Base-by-base conservation (phyloP, 768 basidiomycete genomes). In the Suillus brevipes region DNA sequence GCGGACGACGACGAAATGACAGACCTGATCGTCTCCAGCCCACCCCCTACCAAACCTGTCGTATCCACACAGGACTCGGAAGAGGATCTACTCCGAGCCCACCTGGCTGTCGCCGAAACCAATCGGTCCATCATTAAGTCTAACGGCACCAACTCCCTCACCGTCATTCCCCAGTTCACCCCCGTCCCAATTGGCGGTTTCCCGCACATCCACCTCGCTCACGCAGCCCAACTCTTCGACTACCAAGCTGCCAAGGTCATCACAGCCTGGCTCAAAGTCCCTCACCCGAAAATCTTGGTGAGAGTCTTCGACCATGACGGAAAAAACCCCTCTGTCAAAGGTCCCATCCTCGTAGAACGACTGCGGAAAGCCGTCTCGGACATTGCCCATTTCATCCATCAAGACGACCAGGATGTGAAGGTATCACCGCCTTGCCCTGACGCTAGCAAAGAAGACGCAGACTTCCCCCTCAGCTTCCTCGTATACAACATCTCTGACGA, bases 271-370 rank as follows among this genome's bases (percentile, higher is more conserved):
- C 23, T 49, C 13, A 45, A 49, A 20, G 60, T 49, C n/a, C 36
- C 40, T 3, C n/a, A 45, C 13, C 60, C 6, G 5, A 61, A 45
- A 3, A 23, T 49, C 20, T 7, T 61, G 0, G 31, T 28, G 38
- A 45, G 42, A 45, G 45, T 61, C 43, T 61, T 61, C 13, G 23
- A 45, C 37, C 45, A 61, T 10, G 14, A 61, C 60, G 2, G 60
- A 0, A 49, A 45, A 2, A 45, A 45, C 43, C 20, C 42, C 43
- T 45, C 43, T 2, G 20, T 45, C 8, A 45, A 45, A n/a, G 43
- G 20, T 1, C 43, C 43, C 3, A 45, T 45, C 1, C 43, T 45
- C n/a, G n/a, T n/a, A n/a, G n/a, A 45, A 45, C 7, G 43, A 1
- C 43, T 45, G 20, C 9, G 20, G 2, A 45, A 9, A 45, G 20